These are phyloP conservation scores for Daldinia bambusicola DNA, from an alignment of 495 filamentous ascomycete genomes.

Conservation along the genomic window DNA sequence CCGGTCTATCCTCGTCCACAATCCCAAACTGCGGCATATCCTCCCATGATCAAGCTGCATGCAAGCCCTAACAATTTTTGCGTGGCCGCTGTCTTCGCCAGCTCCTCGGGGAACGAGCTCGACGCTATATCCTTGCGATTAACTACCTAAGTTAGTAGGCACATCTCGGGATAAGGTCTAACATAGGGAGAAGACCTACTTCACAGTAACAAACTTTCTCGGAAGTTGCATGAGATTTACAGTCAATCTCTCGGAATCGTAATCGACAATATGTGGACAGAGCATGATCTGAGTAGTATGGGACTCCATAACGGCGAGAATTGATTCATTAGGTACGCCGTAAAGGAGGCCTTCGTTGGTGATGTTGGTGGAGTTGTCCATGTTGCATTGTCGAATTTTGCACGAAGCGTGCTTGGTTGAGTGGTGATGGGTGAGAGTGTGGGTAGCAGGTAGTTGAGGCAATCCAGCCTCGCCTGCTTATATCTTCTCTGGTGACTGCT, in stretches of 20 bases:
- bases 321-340: slow-evolving; percentile 45
- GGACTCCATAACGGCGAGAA: slow-evolving; percentile 49
- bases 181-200: slow-evolving; percentile 32
- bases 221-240: too few species aligned
- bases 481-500: too few species aligned
- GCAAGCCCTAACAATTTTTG: slow-evolving; percentile 50
- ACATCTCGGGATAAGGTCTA: not conserved
- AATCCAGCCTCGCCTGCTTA: not conserved
- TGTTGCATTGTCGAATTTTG: not conserved
- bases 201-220: slow-evolving; percentile 41
- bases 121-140: slow-evolving; percentile 28
- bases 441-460: not conserved
- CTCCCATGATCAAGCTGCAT: slow-evolving; percentile 44
- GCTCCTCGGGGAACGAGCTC: slow-evolving; percentile 54
- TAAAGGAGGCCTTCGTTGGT: not conserved
- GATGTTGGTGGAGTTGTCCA: not conserved
- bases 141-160: slow-evolving; percentile 20
- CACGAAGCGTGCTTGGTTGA: not conserved
- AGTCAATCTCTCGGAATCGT: too few species aligned
- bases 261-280: slow-evolving; percentile 27
- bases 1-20: slow-evolving; percentile 25
- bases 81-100: slow-evolving; percentile 42
- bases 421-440: not conserved
- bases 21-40: slow-evolving; percentile 37
- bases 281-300: slow-evolving; percentile 24